Percentiles rank a stretch among this genome's conserved stretches.
Evolutionary conservation across 306 rosid species (phyloP).

Genomic region (Quercus bicolor): DNA sequence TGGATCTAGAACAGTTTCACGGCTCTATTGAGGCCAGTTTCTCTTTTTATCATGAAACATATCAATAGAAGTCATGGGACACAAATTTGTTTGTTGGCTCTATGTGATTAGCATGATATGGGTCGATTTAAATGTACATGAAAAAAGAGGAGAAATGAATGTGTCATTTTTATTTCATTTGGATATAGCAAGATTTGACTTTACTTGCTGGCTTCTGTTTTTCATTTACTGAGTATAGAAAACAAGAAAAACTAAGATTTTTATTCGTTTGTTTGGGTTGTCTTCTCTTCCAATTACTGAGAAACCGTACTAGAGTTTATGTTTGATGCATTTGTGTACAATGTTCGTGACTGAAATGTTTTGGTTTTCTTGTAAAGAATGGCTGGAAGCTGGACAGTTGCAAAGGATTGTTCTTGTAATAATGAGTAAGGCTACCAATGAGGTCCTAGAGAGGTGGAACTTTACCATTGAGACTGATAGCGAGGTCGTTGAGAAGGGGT

Average conservation of each 20-base stretch:
- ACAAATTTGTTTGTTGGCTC: background rate
- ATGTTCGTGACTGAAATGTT: background rate
- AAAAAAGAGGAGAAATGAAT: too few species aligned
- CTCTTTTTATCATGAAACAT: too few species aligned
- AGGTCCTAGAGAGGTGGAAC: slow-evolving; percentile 97
- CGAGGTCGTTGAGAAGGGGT: slow-evolving; percentile 87
- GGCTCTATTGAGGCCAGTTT: too few species aligned
- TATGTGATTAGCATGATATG: background rate
- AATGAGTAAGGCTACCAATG: slow-evolving; percentile 69
- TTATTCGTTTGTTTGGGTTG: background rate
- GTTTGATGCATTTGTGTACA: background rate
- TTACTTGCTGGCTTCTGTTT: background rate
- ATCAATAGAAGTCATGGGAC: background rate
- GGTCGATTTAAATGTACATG: background rate
- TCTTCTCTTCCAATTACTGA: background rate
- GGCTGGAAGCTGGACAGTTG: slow-evolving; percentile 98
- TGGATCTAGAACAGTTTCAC: too few species aligned
- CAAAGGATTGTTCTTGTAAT: slow-evolving; percentile 94
- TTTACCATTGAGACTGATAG: slow-evolving; percentile 92
- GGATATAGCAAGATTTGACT: background rate
- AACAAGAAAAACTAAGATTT: background rate
- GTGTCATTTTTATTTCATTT: too few species aligned
- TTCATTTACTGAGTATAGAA: background rate
- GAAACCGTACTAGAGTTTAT: background rate
- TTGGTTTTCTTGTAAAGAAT: slow-evolving; percentile 47